Conservation (phyloP, 1,139 yeast species). For the Candida glucosophila region DNA sequence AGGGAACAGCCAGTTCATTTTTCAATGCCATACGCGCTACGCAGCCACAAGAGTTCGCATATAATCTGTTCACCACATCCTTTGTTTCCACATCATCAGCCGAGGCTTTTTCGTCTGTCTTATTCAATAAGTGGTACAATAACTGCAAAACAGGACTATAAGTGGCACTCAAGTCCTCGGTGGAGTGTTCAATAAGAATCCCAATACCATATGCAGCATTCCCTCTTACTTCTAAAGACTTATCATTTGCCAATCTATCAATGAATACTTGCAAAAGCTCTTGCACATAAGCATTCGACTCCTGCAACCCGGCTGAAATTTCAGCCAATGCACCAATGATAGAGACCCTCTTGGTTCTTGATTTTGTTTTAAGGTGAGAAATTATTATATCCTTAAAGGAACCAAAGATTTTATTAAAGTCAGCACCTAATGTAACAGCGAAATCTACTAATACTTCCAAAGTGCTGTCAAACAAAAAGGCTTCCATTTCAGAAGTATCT, state of each 20-base stretch:
- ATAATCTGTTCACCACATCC: conserved; percentile 76
- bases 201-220: conserved; percentile 97
- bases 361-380: conserved; percentile 53
- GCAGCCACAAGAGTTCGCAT: conserved; percentile 96
- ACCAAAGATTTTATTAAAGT: conserved; percentile 63
- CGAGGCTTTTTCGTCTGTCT: conserved; percentile 64
- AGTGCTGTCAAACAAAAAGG: conserved; percentile 75
- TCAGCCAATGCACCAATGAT: conserved; percentile 91
- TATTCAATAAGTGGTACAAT: conserved; percentile 69
- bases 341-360: conserved; percentile 69
- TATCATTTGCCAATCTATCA: conserved; percentile 63
- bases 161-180: conserved; percentile 49
- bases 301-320: conserved; percentile 68
- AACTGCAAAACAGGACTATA: conserved; percentile 68
- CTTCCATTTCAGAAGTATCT: conserved; percentile 83
- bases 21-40: conserved; percentile 85
- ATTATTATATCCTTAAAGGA: conserved; percentile 64
- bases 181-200: conserved; percentile 53
- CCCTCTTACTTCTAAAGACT: conserved; percentile 84
- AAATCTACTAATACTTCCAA: conserved; percentile 77
- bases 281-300: conserved; percentile 56
- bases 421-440: conserved; percentile 66
- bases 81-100: conserved; percentile 67
- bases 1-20: conserved; percentile 66
- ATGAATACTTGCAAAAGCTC: conserved; percentile 65